Base-by-base conservation (phyloP, 1,284 basidiomycete genomes). In the Fomes fomentarius region DNA sequence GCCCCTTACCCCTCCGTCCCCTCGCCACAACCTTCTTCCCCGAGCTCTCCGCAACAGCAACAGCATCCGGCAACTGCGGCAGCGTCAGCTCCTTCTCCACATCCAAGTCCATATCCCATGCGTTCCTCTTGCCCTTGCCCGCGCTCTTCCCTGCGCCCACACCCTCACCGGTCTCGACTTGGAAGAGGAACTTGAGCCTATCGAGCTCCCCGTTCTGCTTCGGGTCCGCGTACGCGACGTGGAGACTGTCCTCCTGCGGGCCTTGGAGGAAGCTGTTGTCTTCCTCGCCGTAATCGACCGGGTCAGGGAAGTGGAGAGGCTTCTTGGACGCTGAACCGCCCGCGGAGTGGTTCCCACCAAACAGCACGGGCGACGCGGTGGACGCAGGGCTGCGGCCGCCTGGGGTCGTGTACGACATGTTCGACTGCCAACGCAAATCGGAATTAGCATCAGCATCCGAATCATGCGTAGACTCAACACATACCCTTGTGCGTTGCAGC, bases 221-320 rank as follows among this genome's bases (percentile, higher is more conserved):
- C 1, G 85, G 84, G 66, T 89, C 87, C 65, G 87, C 85, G 58
- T 89, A 91, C 52, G 76, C 79, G 21, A 89, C 83, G 11, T 77
- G 73, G 68, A 80, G 64, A 63, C 76, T 77, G 61, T 78, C 76
- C 17, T 82, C 48, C 19, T 30, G 19, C 34, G 42, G 50, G 28
- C 45, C 45, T 24, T 35, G 54, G 17, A 52, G 45, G 43, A 61
- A 55, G 52, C 54, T 60, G 37, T 72, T 46, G 54, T 71, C 70
- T 22, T 74, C 72, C 21, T 74, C 51, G 47, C 70, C 39, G 12
- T 22, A 53, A 11, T n/a, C 21, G 38, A 6, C 9, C 22, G 38
- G 45, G 17, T 41, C 28, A 30, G 6, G 28, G 6, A 6, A 12
- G 12, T 30, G 12, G 6, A 30, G 28, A 30, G 9, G 15, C 25